Percentiles rank a stretch among this genome's conserved stretches.
These are phyloP conservation scores for Termitomyces sp. DNA, from an alignment of 768 basidiomycete species.

Conservation along the genomic window DNA sequence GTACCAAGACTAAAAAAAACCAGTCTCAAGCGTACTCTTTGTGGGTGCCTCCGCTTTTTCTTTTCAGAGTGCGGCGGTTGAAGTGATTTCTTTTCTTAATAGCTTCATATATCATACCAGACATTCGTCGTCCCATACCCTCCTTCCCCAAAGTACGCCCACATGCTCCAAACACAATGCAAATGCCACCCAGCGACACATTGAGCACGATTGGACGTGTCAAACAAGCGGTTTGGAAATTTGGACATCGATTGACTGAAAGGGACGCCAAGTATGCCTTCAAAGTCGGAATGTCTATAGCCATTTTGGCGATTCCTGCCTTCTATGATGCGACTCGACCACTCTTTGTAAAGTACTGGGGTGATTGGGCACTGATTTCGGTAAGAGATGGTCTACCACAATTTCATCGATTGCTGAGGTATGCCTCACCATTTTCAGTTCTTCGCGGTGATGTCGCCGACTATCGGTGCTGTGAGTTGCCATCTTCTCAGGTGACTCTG, in stretches of 20 bases:
- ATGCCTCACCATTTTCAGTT: slow-evolving; percentile 42
- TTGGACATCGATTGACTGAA: slow-evolving; percentile 64
- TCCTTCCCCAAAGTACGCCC: slow-evolving; percentile 80
- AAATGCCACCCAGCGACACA: slow-evolving; percentile 65
- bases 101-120: slow-evolving; percentile 57
- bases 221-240: slow-evolving; percentile 70
- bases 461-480: slow-evolving; percentile 72
- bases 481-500: neutral
- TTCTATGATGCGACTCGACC: slow-evolving; percentile 81
- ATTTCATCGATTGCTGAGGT: slow-evolving; percentile 9
- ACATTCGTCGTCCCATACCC: slow-evolving; percentile 48
- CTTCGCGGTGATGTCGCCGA: slow-evolving; percentile 89
- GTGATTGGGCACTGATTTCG: slow-evolving; percentile 96
- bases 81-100: neutral
- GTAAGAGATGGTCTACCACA: slow-evolving; percentile 39
- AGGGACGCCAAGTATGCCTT: slow-evolving; percentile 84
- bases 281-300: slow-evolving; percentile 83
- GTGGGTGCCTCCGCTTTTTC: slow-evolving; percentile 27
- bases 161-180: slow-evolving; percentile 84
- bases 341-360: slow-evolving; percentile 76
- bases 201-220: slow-evolving; percentile 62
- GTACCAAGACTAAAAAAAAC: neutral
- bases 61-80: neutral
- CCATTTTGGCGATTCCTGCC: slow-evolving; percentile 82
- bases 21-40: slow-evolving; percentile 33